Conservation (phyloP, 257 asterid genomes). For the Nicotiana undulata region DNA sequence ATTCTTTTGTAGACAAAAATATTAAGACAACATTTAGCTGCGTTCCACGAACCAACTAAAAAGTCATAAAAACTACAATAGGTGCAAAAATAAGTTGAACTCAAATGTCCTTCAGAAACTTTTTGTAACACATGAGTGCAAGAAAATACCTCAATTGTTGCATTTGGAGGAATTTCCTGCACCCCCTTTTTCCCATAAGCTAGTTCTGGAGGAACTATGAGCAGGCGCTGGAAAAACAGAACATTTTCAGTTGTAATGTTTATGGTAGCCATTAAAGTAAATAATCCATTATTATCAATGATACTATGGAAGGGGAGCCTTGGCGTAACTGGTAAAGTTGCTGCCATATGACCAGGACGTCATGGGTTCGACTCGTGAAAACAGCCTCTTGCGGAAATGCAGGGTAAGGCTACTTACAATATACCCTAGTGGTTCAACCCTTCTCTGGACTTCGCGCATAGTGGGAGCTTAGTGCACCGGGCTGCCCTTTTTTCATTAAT, state of each 20-base stretch:
- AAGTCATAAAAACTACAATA: neutral
- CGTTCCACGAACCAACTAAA: neutral
- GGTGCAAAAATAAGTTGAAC: neutral
- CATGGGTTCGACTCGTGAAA: too few species aligned
- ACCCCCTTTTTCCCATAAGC: slow-evolving; percentile 95
- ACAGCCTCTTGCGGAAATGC: too few species aligned
- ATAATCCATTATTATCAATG: neutral
- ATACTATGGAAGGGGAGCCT: neutral
- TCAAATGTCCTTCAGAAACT: neutral
- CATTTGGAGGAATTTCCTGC: slow-evolving; percentile 97
- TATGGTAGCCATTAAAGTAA: neutral
- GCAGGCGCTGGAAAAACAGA: slow-evolving; percentile 57
- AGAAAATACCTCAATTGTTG: slow-evolving; percentile 74
- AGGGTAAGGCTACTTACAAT: too few species aligned
- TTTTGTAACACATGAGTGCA: neutral
- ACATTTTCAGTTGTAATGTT: neutral
- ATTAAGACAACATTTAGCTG: neutral
- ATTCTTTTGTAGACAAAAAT: neutral
- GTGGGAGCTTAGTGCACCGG: too few species aligned
- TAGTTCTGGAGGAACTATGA: slow-evolving; percentile 89
- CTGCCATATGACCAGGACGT: too few species aligned
- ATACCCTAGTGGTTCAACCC: too few species aligned
- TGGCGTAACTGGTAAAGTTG: too few species aligned
- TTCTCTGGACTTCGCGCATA: too few species aligned
- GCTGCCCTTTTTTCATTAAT: neutral